Conservation (phyloP, 2,329 filamentous ascomycete species). For the Didymella pomorum region DNA sequence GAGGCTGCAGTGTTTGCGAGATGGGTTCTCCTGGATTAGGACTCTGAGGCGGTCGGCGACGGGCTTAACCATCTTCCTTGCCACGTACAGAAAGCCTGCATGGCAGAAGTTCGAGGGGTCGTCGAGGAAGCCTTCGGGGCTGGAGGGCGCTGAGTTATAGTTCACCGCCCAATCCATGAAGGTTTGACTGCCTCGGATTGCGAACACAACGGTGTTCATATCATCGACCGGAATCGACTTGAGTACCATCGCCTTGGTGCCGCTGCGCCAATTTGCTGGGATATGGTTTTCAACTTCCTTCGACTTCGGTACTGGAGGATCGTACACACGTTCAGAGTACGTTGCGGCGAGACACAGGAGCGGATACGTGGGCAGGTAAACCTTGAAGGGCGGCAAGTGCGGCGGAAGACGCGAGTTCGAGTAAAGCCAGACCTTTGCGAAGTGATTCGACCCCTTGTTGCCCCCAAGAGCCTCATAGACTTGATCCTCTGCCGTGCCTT, state of each 20-base stretch:
- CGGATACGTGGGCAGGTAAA: slow-evolving; percentile 79
- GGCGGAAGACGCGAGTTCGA: slow-evolving; percentile 77
- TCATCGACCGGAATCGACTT: slow-evolving; percentile 82
- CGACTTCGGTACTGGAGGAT: slow-evolving; percentile 59
- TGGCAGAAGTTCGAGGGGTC: slow-evolving; percentile 81
- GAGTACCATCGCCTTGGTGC: slow-evolving; percentile 86
- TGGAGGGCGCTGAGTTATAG: slow-evolving; percentile 71
- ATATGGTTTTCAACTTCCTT: slow-evolving; percentile 74
- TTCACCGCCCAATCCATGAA: slow-evolving; percentile 91
- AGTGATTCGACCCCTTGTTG: slow-evolving; percentile 52
- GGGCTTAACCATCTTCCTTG: slow-evolving; percentile 75
- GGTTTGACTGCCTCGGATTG: slow-evolving; percentile 80
- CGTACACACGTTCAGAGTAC: slow-evolving; percentile 79
- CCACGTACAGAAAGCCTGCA: slow-evolving; percentile 78
- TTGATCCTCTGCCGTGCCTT: slow-evolving; percentile 24
- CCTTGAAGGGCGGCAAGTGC: slow-evolving; percentile 70
- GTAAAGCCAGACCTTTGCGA: slow-evolving; percentile 80
- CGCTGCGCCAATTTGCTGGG: slow-evolving; percentile 72
- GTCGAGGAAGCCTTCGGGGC: slow-evolving; percentile 76
- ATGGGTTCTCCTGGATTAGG: slow-evolving; percentile 75
- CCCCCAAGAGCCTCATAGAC: slow-evolving; percentile 26
- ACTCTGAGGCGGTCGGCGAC: slow-evolving; percentile 74
- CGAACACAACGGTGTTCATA: slow-evolving; percentile 81
- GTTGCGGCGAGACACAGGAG: slow-evolving; percentile 80
- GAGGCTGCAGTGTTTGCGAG: slow-evolving; percentile 70